Conservation (phyloP, 139 green algal genomes). For the Parachlorella kessleri region DNA sequence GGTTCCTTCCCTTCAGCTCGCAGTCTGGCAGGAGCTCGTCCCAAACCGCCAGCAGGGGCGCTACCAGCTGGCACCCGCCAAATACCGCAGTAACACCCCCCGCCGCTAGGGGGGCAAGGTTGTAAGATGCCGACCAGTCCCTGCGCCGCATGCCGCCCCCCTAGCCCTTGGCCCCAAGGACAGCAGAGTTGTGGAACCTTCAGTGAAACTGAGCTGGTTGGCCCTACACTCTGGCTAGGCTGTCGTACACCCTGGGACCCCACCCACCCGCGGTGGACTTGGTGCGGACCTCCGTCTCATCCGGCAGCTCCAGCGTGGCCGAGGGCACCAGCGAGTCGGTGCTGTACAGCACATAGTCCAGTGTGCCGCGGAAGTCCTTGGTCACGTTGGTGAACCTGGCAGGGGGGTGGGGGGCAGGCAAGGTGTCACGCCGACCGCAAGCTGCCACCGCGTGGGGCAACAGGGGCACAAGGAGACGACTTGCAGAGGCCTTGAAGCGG, state of each 20-base stretch:
- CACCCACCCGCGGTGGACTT: constrained; percentile 14
- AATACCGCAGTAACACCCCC: too few relatives aligned
- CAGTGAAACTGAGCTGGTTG: too few relatives aligned
- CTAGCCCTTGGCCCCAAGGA: background rate
- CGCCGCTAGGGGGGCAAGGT: too few relatives aligned
- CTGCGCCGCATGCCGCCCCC: background rate
- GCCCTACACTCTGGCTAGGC: too few relatives aligned
- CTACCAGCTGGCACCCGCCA: too few relatives aligned
- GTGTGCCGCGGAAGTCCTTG: constrained; percentile 89
- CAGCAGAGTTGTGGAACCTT: background rate
- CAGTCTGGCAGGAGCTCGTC: too few relatives aligned
- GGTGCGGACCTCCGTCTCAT: constrained; percentile 66
- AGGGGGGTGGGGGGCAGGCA: too few relatives aligned
- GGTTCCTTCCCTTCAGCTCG: too few relatives aligned
- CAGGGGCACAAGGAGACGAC: background rate
- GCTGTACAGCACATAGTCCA: constrained; percentile 98
- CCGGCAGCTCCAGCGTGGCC: constrained; percentile 88
- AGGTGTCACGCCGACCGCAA: too few relatives aligned
- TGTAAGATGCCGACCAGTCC: too few relatives aligned
- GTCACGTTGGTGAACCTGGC: constrained; percentile 87
- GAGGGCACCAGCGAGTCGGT: constrained; percentile 73
- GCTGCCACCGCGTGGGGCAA: background rate
- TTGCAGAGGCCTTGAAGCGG: background rate
- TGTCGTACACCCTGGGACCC: too few relatives aligned
- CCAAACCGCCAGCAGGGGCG: too few relatives aligned